A percentile compares a stretch with the other conserved stretches of the same genome.
Conservation (phyloP, 208 protist species). For the Crithidia thermophila region DNA sequence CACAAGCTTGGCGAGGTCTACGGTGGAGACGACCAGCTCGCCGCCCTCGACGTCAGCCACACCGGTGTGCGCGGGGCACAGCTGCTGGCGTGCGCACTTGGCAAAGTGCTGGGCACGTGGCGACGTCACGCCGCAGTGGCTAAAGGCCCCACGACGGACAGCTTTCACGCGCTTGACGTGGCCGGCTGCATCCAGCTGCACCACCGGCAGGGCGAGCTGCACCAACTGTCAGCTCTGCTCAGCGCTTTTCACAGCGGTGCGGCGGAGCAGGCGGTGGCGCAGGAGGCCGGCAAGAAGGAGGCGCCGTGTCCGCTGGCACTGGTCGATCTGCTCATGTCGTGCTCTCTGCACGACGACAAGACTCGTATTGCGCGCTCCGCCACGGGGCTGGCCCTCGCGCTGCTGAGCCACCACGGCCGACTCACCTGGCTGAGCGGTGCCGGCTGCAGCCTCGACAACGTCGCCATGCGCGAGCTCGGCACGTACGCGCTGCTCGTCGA, state of each 20-base stretch:
- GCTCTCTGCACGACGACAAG: constrained; percentile 7
- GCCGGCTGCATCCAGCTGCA: constrained; percentile 43
- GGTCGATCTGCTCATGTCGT: constrained; percentile 19
- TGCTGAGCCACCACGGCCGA: constrained; percentile 30
- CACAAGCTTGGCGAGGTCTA: constrained; percentile 20
- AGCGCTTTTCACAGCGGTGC: not conserved
- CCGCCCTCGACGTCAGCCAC: constrained; percentile 49
- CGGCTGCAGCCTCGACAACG: constrained; percentile 43
- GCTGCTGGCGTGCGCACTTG: constrained; percentile 41
- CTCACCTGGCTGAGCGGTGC: constrained; percentile 40
- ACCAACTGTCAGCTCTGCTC: not conserved
- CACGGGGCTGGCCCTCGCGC: constrained; percentile 31
- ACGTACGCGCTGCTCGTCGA: constrained; percentile 38
- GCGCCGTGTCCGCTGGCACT: not conserved
- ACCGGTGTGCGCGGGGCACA: constrained; percentile 47
- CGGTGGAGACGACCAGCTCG: constrained; percentile 23
- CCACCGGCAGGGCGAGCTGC: constrained; percentile 2
- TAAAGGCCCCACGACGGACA: not conserved
- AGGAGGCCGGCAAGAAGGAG: too few species aligned
- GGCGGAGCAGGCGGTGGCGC: not conserved
- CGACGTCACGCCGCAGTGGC: not conserved
- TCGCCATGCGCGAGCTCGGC: constrained; percentile 40
- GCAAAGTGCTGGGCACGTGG: constrained; percentile 6
- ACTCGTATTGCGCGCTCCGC: constrained; percentile 6
- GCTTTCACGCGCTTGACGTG: constrained; percentile 44